Evolutionary conservation across 768 basidiomycete genomes (phyloP).

Genomic region (Suillus bovinus): DNA sequence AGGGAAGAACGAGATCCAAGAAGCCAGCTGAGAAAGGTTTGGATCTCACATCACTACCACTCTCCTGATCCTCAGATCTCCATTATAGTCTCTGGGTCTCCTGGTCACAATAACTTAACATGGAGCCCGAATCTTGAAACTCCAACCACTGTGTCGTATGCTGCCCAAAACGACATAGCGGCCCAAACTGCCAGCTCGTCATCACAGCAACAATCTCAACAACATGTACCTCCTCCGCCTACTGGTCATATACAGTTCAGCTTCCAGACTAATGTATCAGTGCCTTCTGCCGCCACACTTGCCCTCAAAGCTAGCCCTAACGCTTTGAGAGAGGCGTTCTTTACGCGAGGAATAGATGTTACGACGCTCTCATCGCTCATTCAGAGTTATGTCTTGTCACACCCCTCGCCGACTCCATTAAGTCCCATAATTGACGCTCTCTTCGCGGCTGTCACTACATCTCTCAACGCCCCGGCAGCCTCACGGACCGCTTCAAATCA

Average conservation of each 20-base stretch:
- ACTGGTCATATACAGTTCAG: constrained; percentile 44
- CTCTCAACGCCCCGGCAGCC: constrained; percentile 22
- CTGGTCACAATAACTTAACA: constrained; percentile 28
- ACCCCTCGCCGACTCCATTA: constrained; percentile 52
- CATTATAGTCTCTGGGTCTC: constrained; percentile 18
- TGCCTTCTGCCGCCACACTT: constrained; percentile 33
- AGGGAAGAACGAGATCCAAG: constrained; percentile 52
- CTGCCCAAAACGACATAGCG: constrained; percentile 21
- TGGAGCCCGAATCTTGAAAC: constrained; percentile 42
- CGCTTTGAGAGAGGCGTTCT: constrained; percentile 33
- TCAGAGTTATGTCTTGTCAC: constrained; percentile 46
- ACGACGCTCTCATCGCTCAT: constrained; percentile 55
- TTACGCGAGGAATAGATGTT: constrained; percentile 42
- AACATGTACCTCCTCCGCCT: constrained; percentile 18
- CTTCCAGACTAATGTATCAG: constrained; percentile 46
- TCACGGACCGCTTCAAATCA: constrained; percentile 36
- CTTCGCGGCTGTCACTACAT: constrained; percentile 49
- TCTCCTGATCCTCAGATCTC: constrained; percentile 8
- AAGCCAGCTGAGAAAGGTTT: constrained; percentile 54
- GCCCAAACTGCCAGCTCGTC: constrained; percentile 30
- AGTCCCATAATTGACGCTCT: constrained; percentile 51
- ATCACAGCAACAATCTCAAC: constrained; percentile 32
- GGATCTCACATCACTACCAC: constrained; percentile 13
- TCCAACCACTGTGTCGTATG: constrained; percentile 41
- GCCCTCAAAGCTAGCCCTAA: constrained; percentile 30